A percentile compares a stretch with the other conserved stretches of the same genome.
Evolutionary conservation across 371 early-diverging fungal genomes (phyloP).

Genomic region (Mucor saturninus): DNA sequence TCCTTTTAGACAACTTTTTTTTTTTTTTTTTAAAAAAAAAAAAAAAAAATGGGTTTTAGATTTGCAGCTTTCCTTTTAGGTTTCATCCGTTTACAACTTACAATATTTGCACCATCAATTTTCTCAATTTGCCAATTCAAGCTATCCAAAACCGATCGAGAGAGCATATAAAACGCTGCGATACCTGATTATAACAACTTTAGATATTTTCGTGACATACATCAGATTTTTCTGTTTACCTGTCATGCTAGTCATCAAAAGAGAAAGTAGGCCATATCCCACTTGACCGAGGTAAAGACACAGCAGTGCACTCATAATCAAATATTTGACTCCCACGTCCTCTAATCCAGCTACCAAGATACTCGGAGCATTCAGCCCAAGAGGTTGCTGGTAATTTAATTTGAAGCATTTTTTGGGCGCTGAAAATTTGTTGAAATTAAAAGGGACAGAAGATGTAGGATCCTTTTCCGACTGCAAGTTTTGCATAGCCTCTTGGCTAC

Average conservation of each 20-base stretch:
- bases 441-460: background rate
- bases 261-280: background rate
- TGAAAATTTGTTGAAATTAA: background rate
- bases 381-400: constrained; percentile 10
- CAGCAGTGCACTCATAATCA: constrained; percentile 1
- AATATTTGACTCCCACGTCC: constrained; percentile 5
- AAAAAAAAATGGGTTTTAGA: too few species aligned
- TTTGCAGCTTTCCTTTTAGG: too few species aligned
- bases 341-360: constrained; percentile 1
- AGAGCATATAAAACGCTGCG: constrained; percentile 6
- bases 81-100: background rate
- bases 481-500: background rate
- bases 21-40: too few species aligned
- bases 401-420: constrained; percentile 7
- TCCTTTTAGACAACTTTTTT: background rate
- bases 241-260: background rate
- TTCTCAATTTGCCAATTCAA: constrained; percentile 12
- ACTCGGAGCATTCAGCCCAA: background rate
- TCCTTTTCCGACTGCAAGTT: background rate
- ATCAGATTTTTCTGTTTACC: background rate
- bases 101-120: constrained; percentile 4
- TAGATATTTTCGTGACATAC: background rate
- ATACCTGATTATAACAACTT: background rate
- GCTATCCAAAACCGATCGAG: background rate
- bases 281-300: constrained; percentile 3